These are phyloP conservation scores for Petunia axillaris DNA, from an alignment of 257 asterid genomes.

Conservation along the genomic window DNA sequence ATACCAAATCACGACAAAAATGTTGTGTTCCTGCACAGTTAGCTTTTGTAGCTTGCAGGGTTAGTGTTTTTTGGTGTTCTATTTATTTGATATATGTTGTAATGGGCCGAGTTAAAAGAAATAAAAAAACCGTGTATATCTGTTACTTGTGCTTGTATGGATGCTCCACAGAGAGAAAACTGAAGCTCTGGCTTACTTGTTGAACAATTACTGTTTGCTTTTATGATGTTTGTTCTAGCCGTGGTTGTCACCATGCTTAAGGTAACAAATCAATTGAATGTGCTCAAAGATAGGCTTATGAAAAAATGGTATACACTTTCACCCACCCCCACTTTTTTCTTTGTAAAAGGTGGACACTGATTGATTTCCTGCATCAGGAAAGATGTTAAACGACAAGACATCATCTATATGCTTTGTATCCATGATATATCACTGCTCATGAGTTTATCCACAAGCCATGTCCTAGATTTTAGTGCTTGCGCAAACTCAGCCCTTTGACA, in stretches of 20 bases:
- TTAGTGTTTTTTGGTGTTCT: neutral
- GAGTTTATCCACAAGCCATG: neutral
- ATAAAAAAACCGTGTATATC: no score
- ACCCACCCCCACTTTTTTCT: neutral
- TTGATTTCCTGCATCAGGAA: neutral
- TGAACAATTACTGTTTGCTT: neutral
- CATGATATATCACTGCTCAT: neutral
- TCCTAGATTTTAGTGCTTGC: slow-evolving; percentile 16
- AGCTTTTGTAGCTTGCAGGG: slow-evolving; percentile 6
- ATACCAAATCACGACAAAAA: neutral
- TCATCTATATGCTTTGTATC: neutral
- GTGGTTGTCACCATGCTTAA: neutral
- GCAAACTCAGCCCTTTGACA: neutral
- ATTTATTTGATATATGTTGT: neutral
- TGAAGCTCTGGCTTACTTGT: neutral
- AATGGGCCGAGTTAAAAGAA: no score
- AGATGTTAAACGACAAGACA: neutral
- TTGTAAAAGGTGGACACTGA: neutral
- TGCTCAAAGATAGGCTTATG: neutral
- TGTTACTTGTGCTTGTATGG: neutral
- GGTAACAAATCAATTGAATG: neutral
- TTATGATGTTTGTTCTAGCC: neutral
- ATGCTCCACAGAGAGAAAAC: neutral
- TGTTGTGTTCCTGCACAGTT: neutral
- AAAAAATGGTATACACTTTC: neutral